Base-by-base conservation (phyloP, 1,139 yeast genomes). In the Geotrichum australiense region DNA sequence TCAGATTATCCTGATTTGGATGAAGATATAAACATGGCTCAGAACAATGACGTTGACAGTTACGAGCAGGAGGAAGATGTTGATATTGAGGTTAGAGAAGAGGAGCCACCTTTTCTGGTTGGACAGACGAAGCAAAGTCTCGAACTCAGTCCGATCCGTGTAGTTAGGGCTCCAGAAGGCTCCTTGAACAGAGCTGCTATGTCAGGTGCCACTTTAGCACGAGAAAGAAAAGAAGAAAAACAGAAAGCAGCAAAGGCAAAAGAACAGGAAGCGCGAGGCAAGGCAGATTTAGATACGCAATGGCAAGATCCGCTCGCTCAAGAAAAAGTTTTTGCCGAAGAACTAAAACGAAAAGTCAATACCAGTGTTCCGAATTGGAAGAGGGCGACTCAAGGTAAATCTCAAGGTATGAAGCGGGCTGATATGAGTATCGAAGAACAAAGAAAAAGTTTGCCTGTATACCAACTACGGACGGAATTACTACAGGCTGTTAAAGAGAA, bases 121-220 rank as follows among this genome's bases (percentile, higher is more conserved):
- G 89, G 85, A 31, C 77, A 67, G 49, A 59, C 72, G 1, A 62
- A 64, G 27, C 67, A 66, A 42, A 58, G 67, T 8, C 53, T 65
- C 19, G 76, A 74, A 29, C 52, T 67, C 15, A 68, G 70, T 27
- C 80, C 85, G 1, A 69, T 78, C 10, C 68, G 73, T 46, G 73
- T 81, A 8, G 69, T 76, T 7, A 76, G 73, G 49, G 76, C 80
- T 16, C 93, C 94, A 0, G 87, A 81, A 50, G 96, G 96, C 0
- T 76, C 94, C 0, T 62, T 89, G 61, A 73, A 71, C 42, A 68
- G 91, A 52, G 80, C 85, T 3, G 96, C 96, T 0, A 69, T 72
- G 66, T 68, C 74, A 34, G 96, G 96, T 0, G 83, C 95, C 0
- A 65, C 70, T 28, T 61, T 82, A 24, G 82, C 91, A 42, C 70